Conservation (phyloP, 352 stramenopile genomes). For the Thraustotheca clavata region DNA sequence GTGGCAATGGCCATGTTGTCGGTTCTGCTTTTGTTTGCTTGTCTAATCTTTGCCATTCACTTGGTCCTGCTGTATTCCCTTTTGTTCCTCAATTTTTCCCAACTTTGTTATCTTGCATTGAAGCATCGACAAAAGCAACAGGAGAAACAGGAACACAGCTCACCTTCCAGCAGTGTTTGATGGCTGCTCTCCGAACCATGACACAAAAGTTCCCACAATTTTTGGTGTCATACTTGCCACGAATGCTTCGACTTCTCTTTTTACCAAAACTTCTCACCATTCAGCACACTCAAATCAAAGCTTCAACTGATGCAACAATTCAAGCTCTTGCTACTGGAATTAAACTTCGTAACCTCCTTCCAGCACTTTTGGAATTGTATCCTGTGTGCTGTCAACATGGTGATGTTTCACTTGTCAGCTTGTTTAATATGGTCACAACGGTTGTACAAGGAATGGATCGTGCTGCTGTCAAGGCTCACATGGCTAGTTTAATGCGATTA, state of each 20-base stretch:
- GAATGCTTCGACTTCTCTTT: constrained; percentile 52
- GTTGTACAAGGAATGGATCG: constrained; percentile 48
- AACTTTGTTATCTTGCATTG: constrained; percentile 50
- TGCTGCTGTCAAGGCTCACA: constrained; percentile 44
- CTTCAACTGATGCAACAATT: constrained; percentile 52
- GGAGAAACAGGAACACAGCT: constrained; percentile 27
- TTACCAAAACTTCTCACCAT: constrained; percentile 33
- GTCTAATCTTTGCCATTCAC: constrained; percentile 58
- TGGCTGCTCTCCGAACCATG: constrained; percentile 70
- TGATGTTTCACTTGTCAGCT: not conserved
- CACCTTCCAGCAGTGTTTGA: constrained; percentile 65
- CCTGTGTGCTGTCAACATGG: constrained; percentile 41
- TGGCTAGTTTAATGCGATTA: constrained; percentile 73
- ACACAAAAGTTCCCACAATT: constrained; percentile 80
- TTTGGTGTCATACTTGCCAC: constrained; percentile 59
- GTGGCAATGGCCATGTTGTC: constrained; percentile 67
- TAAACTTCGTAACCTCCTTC: constrained; percentile 65
- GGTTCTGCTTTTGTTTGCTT: constrained; percentile 75
- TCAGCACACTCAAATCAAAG: not conserved
- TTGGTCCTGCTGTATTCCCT: constrained; percentile 69
- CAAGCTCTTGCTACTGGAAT: constrained; percentile 60
- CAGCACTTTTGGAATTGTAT: constrained; percentile 56
- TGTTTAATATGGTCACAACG: constrained; percentile 40
- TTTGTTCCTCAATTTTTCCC: constrained; percentile 78
- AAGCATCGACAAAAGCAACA: constrained; percentile 22